Evolutionary conservation across 2,329 filamentous ascomycete genomes (phyloP).

Genomic region (Zymoseptoria pseudotritici): DNA sequence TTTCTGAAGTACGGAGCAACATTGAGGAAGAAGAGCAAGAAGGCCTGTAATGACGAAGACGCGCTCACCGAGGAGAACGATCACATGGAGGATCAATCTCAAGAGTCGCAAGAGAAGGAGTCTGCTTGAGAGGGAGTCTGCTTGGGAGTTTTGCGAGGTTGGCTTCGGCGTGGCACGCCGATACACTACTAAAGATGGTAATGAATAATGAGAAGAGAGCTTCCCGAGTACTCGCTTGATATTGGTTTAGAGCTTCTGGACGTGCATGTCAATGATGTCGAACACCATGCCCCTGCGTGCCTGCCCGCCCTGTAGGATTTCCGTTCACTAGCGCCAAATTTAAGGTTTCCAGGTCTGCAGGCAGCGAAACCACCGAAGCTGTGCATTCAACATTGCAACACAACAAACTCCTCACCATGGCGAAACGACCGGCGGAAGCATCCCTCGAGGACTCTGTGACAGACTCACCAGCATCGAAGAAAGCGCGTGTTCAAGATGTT

Average conservation of each 20-base stretch:
- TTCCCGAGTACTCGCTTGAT: too few species aligned
- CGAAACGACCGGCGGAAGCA: constrained; percentile 42
- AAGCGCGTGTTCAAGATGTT: constrained; percentile 39
- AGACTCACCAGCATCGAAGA: constrained; percentile 44
- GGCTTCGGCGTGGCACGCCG: too few species aligned
- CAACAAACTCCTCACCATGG: constrained; percentile 28
- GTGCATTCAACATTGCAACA: background rate
- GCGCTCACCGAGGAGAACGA: constrained; percentile 13
- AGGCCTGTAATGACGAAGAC: constrained; percentile 8
- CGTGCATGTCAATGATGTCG: background rate
- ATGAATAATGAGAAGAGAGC: too few species aligned
- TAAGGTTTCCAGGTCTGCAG: background rate
- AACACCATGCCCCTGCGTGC: background rate
- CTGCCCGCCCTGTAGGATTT: background rate
- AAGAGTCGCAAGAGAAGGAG: background rate
- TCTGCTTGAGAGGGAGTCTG: background rate
- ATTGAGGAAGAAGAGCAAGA: constrained; percentile 13
- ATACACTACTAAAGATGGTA: too few species aligned
- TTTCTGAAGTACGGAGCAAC: constrained; percentile 13
- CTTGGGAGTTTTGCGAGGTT: too few species aligned
- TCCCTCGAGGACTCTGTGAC: constrained; percentile 36
- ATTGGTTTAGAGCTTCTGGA: too few species aligned
- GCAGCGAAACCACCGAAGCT: background rate
- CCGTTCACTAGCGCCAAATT: background rate
- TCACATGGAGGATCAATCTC: constrained; percentile 8